These are phyloP conservation scores for Russula virescens DNA, from an alignment of 768 basidiomycete genomes.

Conservation along the genomic window DNA sequence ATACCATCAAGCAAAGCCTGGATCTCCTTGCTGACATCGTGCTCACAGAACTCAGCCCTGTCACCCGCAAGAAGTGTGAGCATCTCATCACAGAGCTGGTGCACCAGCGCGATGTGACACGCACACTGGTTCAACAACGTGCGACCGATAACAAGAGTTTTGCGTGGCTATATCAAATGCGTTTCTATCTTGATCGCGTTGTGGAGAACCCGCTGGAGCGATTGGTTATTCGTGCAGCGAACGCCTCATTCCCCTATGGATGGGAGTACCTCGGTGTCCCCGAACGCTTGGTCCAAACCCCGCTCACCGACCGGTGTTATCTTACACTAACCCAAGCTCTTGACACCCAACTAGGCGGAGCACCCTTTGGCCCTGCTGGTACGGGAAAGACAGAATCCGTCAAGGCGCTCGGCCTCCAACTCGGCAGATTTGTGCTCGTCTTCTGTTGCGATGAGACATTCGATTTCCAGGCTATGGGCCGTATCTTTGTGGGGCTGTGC, in stretches of 20 bases:
- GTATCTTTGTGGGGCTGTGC: constrained; percentile 97
- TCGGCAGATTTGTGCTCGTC: constrained; percentile 98
- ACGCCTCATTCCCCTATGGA: constrained; percentile 92
- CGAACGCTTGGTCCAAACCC: constrained; percentile 96
- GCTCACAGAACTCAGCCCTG: constrained; percentile 77
- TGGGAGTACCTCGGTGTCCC: constrained; percentile 99
- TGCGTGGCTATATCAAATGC: constrained; percentile 97
- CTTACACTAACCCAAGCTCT: constrained; percentile 94
- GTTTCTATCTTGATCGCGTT: constrained; percentile 80
- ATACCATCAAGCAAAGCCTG: constrained; percentile 72
- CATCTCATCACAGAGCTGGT: constrained; percentile 98
- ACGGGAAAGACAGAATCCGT: constrained; percentile 98
- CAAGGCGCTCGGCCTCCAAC: constrained; percentile 94
- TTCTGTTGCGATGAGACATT: constrained; percentile 99
- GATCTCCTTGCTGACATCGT: constrained; percentile 98
- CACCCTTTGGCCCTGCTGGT: constrained; percentile 97
- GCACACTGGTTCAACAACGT: constrained; percentile 63
- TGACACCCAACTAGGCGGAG: constrained; percentile 90
- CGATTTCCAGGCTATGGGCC: constrained; percentile 99
- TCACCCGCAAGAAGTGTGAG: constrained; percentile 97
- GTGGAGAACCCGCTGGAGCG: constrained; percentile 75
- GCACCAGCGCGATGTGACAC: constrained; percentile 93
- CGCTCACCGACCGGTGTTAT: constrained; percentile 94
- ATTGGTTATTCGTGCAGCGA: constrained; percentile 76
- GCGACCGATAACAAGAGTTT: constrained; percentile 67